Conservation (phyloP, 2,329 filamentous ascomycete species). For the Calonectria pseudoturangicola region DNA sequence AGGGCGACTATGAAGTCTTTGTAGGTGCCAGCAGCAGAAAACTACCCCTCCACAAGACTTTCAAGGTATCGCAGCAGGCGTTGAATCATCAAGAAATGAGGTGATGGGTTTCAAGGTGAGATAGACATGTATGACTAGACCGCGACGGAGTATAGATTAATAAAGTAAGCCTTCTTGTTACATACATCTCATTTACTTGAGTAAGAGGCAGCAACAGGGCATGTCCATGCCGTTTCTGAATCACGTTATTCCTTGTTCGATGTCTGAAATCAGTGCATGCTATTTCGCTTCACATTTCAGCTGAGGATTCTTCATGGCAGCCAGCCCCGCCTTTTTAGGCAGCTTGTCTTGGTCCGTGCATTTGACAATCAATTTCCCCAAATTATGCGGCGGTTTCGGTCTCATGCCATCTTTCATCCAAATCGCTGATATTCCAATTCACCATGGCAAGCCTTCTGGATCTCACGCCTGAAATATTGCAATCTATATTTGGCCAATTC, state of each 20-base stretch:
- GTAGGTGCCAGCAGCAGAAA: slow-evolving; percentile 29
- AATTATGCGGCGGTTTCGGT: neutral
- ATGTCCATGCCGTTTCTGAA: too few species aligned
- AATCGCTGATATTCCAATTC: neutral
- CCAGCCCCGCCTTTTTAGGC: too few species aligned
- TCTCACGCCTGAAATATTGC: neutral
- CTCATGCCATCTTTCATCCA: neutral
- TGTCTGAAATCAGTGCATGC: too few species aligned
- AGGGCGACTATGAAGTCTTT: slow-evolving; percentile 27
- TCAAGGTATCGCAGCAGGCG: slow-evolving; percentile 5
- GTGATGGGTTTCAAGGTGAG: neutral
- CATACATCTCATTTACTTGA: too few species aligned
- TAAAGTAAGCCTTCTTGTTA: neutral
- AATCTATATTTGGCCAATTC: neutral
- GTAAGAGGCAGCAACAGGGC: too few species aligned
- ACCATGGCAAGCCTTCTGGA: neutral
- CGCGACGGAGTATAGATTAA: neutral
- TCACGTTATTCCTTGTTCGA: too few species aligned
- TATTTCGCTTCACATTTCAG: too few species aligned
- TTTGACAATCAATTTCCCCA: neutral
- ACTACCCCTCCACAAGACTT: slow-evolving; percentile 7
- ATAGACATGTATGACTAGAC: neutral
- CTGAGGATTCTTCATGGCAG: too few species aligned
- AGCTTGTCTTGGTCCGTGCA: neutral
- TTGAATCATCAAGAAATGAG: slow-evolving; percentile 1